Conservation (phyloP, 768 basidiomycete genomes). For the Tulasnella sp. region DNA sequence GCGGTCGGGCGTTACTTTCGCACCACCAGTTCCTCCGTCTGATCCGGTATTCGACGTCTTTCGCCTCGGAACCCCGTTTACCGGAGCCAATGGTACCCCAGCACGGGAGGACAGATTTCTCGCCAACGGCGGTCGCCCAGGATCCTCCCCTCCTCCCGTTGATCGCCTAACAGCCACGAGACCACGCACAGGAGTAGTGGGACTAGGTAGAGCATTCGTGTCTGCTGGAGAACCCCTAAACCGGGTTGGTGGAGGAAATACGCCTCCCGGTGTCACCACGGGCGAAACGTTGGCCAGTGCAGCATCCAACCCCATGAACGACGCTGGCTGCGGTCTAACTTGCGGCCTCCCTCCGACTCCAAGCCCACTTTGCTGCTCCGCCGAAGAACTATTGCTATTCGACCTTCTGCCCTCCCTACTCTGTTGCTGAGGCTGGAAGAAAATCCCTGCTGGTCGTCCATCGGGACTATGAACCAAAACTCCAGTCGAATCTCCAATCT, state of each 20-base stretch:
- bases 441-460: conserved; percentile 90
- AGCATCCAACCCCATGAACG: conserved; percentile 9
- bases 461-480: conserved; percentile 89
- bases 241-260: neutral
- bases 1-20: neutral
- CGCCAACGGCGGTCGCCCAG: conserved; percentile 17
- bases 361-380: neutral
- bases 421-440: conserved; percentile 68
- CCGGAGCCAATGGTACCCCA: neutral
- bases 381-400: conserved; percentile 1
- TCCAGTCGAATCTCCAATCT: conserved; percentile 73
- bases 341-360: neutral
- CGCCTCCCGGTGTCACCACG: conserved; percentile 3
- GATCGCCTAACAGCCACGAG: neutral
- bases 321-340: neutral
- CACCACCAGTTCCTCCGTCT: neutral
- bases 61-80: neutral
- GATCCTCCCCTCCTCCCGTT: conserved; percentile 13
- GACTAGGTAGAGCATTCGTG: neutral
- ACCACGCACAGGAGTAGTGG: neutral
- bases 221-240: neutral
- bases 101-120: conserved; percentile 1
- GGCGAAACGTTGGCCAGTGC: neutral
- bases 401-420: neutral
- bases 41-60: conserved; percentile 9